Conservation (phyloP, 2,329 filamentous ascomycete species). For the Lasiodiplodia gonubiensis region DNA sequence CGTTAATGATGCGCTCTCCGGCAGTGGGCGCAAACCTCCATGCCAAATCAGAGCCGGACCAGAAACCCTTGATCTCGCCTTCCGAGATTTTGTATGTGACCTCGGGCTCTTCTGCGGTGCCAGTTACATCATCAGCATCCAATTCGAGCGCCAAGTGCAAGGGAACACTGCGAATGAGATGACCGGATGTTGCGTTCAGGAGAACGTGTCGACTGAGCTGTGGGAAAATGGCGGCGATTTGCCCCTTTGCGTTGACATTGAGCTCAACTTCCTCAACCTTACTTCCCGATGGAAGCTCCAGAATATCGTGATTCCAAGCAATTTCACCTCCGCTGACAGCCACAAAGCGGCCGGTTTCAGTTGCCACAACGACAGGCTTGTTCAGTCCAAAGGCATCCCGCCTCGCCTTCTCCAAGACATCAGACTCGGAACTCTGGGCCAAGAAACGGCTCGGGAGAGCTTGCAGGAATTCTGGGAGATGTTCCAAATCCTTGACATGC, state of each 20-base stretch:
- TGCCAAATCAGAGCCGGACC: slow-evolving; percentile 39
- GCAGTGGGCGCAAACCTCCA: slow-evolving; percentile 77
- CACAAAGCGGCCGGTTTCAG: slow-evolving; percentile 77
- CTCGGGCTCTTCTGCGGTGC: not conserved
- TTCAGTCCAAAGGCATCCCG: slow-evolving; percentile 86
- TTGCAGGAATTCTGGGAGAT: slow-evolving; percentile 75
- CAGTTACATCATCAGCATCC: not conserved
- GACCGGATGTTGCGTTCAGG: slow-evolving; percentile 22
- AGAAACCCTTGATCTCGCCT: slow-evolving; percentile 41
- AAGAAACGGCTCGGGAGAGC: slow-evolving; percentile 72
- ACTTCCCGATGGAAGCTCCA: slow-evolving; percentile 60
- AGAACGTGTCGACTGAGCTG: slow-evolving; percentile 21
- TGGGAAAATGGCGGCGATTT: slow-evolving; percentile 21
- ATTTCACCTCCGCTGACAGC: slow-evolving; percentile 76
- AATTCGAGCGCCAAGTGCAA: slow-evolving; percentile 6
- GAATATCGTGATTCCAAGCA: slow-evolving; percentile 74
- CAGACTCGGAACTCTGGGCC: slow-evolving; percentile 61
- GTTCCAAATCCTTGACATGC: slow-evolving; percentile 77
- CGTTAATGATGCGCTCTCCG: slow-evolving; percentile 70
- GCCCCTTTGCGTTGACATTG: slow-evolving; percentile 13
- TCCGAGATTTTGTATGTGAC: slow-evolving; percentile 42
- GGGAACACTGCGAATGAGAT: slow-evolving; percentile 12
- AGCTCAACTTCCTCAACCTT: slow-evolving; percentile 62
- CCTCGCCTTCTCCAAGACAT: slow-evolving; percentile 52
- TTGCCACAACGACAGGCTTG: slow-evolving; percentile 82